A percentile compares a stretch with the other conserved stretches of the same genome.
phyloP scores from a whole-genome alignment of 192 early-diverging fungal species.

The Chytriomyces confervae region DNA sequence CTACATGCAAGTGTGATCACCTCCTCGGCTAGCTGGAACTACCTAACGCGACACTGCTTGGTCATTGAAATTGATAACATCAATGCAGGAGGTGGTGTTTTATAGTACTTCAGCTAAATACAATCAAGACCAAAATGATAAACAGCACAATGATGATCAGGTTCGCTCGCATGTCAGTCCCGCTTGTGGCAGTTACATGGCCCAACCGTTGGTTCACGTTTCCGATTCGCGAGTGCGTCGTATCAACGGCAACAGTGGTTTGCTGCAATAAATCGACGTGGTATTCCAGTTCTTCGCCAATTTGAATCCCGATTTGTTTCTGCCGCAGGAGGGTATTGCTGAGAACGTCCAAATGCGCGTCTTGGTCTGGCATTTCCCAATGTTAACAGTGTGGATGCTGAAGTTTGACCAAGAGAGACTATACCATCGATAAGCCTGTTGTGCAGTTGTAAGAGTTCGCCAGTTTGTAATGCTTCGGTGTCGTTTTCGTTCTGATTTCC shows the following conservation, averaged over 20 bases:
- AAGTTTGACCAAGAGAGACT: background rate
- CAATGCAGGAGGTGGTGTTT: no score
- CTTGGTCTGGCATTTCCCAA: conserved; percentile 64
- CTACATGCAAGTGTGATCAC: no score
- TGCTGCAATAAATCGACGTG: conserved; percentile 76
- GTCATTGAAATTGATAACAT: no score
- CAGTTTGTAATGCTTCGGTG: conserved; percentile 21
- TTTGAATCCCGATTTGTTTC: conserved; percentile 71
- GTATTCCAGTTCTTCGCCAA: conserved; percentile 74
- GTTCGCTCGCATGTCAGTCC: conserved; percentile 27
- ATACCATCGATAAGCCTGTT: conserved; percentile 70
- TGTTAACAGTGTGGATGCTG: conserved; percentile 6
- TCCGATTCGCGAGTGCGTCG: conserved; percentile 37
- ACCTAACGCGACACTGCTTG: no score
- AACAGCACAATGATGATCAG: conserved; percentile 20
- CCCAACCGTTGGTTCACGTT: conserved; percentile 14
- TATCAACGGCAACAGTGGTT: conserved; percentile 70
- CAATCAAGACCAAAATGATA: conserved; percentile 24
- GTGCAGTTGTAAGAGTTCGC: conserved; percentile 67
- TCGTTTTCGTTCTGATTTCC: no score
- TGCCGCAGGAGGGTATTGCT: conserved; percentile 67
- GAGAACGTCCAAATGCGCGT: conserved; percentile 73
- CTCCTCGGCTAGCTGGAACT: no score
- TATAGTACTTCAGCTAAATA: conserved; percentile 16
- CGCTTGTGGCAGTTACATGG: background rate